Conservation (phyloP, 225 moss, liverwort and hornwort genomes). For the Pseudoscleropodium purum region DNA sequence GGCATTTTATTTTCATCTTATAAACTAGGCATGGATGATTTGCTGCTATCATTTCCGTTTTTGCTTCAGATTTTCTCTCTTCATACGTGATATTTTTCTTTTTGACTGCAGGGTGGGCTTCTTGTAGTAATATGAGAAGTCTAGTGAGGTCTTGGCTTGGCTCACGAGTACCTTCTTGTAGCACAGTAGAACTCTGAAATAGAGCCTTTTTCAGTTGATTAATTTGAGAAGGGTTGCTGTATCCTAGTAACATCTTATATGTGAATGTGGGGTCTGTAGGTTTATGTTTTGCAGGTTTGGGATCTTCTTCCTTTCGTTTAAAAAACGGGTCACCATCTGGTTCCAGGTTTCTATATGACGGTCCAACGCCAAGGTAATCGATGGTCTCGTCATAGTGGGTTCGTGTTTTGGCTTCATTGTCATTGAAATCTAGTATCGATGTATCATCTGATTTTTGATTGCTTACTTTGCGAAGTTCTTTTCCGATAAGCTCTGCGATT, state of each 20-base stretch:
- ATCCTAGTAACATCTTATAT: conserved; percentile 3
- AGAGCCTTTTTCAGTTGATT: background rate
- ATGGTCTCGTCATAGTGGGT: background rate
- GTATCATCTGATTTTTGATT: background rate
- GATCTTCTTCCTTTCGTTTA: background rate
- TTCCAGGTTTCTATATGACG: background rate
- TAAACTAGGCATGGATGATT: background rate
- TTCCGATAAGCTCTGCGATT: background rate
- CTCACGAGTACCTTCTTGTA: conserved; percentile 5
- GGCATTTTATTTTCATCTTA: conserved; percentile 6
- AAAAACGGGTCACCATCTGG: background rate
- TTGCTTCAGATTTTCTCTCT: background rate
- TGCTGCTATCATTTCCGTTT: background rate
- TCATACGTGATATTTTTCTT: background rate
- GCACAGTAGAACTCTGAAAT: background rate
- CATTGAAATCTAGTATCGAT: background rate
- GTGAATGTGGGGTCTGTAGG: background rate
- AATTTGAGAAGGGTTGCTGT: conserved; percentile 1
- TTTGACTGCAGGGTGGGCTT: background rate
- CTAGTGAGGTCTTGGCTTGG: background rate
- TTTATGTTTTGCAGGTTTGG: background rate
- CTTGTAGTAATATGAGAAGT: background rate
- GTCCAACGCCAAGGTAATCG: conserved; percentile 3
- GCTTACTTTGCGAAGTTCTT: background rate
- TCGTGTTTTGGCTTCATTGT: background rate